These are phyloP conservation scores for Coleophoma cylindrospora DNA, from an alignment of 2,329 filamentous ascomycete genomes.

Conservation along the genomic window DNA sequence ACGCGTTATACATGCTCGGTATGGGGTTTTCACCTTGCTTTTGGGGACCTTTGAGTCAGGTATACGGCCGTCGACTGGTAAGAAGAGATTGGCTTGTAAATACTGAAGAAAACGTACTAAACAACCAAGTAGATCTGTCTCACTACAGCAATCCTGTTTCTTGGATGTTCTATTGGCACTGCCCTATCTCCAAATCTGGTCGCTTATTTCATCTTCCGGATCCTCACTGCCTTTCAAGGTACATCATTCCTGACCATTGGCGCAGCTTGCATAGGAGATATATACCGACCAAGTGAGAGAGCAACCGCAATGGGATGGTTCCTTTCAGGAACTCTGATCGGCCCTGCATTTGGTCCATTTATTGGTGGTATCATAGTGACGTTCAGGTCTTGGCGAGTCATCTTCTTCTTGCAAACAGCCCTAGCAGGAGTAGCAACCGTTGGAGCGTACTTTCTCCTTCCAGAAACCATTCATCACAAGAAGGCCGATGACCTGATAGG, in stretches of 20 bases:
- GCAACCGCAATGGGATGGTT: slow-evolving; percentile 73
- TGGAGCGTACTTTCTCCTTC: slow-evolving; percentile 61
- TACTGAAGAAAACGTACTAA: too few species aligned
- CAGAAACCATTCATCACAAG: slow-evolving; percentile 67
- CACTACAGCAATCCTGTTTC: slow-evolving; percentile 57
- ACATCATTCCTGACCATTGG: slow-evolving; percentile 72
- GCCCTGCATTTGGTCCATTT: slow-evolving; percentile 66
- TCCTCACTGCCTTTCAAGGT: slow-evolving; percentile 70
- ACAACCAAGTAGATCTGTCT: slow-evolving; percentile 45
- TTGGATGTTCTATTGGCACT: slow-evolving; percentile 65
- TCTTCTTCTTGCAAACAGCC: slow-evolving; percentile 73
- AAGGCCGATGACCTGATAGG: slow-evolving; percentile 57
- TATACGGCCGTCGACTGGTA: slow-evolving; percentile 49
- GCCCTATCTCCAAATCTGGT: slow-evolving; percentile 67
- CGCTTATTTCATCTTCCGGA: slow-evolving; percentile 69
- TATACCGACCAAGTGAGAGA: slow-evolving; percentile 61
- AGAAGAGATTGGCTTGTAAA: not conserved
- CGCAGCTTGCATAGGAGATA: slow-evolving; percentile 62
- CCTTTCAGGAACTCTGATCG: slow-evolving; percentile 64
- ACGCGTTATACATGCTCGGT: slow-evolving; percentile 69
- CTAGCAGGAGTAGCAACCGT: slow-evolving; percentile 55
- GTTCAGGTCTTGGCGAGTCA: slow-evolving; percentile 65
- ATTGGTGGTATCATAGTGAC: slow-evolving; percentile 74
- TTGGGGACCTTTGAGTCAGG: slow-evolving; percentile 67
- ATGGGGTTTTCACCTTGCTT: slow-evolving; percentile 69